Evolutionary conservation across 2,329 filamentous ascomycete species (phyloP), one percentile per base, ranked within the genome.

Genomic region (Beauveria bassiana): DNA sequence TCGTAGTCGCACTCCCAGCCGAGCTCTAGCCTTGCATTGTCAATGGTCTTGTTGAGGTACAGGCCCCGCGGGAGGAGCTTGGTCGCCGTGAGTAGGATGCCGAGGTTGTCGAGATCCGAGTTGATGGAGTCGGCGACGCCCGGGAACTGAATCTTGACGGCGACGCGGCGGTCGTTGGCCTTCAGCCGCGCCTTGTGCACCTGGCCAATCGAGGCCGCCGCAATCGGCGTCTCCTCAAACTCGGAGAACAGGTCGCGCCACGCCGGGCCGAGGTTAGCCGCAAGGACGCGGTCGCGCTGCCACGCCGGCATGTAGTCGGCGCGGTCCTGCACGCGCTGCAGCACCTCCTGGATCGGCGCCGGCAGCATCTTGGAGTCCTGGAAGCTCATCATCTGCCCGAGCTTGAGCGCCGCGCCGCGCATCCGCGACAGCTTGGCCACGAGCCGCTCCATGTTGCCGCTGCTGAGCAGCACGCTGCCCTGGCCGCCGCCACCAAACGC

Each of bases 361-460:
- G 95, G 95, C 10, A 99, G 83, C 86, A 97, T 92, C 74, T 96
- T 98, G 43, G 91, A 86, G 75, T 99, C 95, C 78, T 99, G 95
- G 70, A 99, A 95, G 73, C 92, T 97, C 81, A 99, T 89, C 89
- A 98, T 95, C 77, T 99, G 95, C 0, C 95, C 96, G 28, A 99
- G 77, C 77, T 99, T 99, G 47, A 99, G 79, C n/a, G 95, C 95
- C 6, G 95, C 96, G 43, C 95, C 95, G 69, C 95, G 86, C 95
- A 99, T 99, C 24, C 90, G 89, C 3, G 93, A 98, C 3, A 99
- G 82, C 74, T 96, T 97, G 5, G 91, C 82, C 1, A 99, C 95
- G 9, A 99, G 82, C 53, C 96, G 85, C 72, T 98, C 93, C 84
- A 98, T 92, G 70, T 99, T 99, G 10, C 81, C 86, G 6, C 91